These are phyloP conservation scores for Monosporascus sp. DNA, from an alignment of 2,329 filamentous ascomycete species.

Conservation along the genomic window DNA sequence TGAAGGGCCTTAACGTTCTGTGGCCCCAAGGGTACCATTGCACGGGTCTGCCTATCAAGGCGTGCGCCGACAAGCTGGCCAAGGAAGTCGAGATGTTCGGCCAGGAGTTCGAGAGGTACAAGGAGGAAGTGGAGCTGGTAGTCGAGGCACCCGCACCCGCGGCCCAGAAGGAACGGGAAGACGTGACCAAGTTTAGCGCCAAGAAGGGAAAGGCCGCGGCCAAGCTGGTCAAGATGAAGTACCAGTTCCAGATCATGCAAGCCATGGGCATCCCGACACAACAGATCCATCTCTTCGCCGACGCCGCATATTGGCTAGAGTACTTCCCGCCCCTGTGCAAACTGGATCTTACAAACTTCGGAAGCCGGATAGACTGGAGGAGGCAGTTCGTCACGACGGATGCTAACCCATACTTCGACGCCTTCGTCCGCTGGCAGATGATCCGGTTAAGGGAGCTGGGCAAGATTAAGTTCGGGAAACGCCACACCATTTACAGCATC, in stretches of 20 bases:
- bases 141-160: slow-evolving; percentile 43
- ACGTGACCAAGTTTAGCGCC: slow-evolving; percentile 84
- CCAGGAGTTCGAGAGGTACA: slow-evolving; percentile 37
- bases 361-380: slow-evolving; percentile 88
- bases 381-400: slow-evolving; percentile 91
- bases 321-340: slow-evolving; percentile 83
- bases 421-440: slow-evolving; percentile 97
- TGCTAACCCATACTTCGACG: slow-evolving; percentile 93
- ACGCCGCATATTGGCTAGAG: slow-evolving; percentile 86
- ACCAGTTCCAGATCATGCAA: slow-evolving; percentile 93
- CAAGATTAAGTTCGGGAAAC: slow-evolving; percentile 90
- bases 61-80: slow-evolving; percentile 89
- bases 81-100: slow-evolving; percentile 89
- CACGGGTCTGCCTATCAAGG: slow-evolving; percentile 97
- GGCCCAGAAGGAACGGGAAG: slow-evolving; percentile 66
- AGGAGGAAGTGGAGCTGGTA: slow-evolving; percentile 43
- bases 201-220: slow-evolving; percentile 90
- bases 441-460: slow-evolving; percentile 80
- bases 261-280: slow-evolving; percentile 80
- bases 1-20: slow-evolving; percentile 82
- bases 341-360: slow-evolving; percentile 76
- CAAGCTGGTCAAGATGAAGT: slow-evolving; percentile 90
- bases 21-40: slow-evolving; percentile 95
- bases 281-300: slow-evolving; percentile 90
- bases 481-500: slow-evolving; percentile 89